Conservation (phyloP, 2,329 filamentous ascomycete genomes). For the Ceratocystis smalleyi region DNA sequence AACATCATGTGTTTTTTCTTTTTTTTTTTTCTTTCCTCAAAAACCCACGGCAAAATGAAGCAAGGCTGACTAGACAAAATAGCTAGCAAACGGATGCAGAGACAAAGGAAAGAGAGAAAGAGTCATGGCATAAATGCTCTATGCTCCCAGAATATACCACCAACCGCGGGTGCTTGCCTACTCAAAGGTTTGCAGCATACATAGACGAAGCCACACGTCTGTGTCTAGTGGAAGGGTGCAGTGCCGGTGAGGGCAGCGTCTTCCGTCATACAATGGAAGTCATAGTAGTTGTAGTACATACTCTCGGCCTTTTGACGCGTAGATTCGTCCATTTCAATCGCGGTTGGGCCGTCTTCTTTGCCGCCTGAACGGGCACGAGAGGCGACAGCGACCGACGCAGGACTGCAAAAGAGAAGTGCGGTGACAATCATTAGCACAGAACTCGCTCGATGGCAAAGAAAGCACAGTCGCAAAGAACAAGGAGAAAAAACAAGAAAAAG, state of each 20-base stretch:
- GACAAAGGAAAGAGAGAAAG: conserved; percentile 5
- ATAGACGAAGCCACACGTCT: neutral
- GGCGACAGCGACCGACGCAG: conserved; percentile 31
- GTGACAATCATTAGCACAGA: conserved; percentile 8
- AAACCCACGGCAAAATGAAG: conserved; percentile 2
- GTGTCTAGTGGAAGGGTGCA: conserved; percentile 34
- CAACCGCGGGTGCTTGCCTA: neutral
- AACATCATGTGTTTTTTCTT: neutral
- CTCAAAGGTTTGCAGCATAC: neutral
- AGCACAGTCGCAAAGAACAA: neutral
- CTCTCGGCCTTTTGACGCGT: conserved; percentile 37
- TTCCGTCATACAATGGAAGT: conserved; percentile 32
- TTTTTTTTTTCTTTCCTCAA: neutral
- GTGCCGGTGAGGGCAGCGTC: conserved; percentile 34
- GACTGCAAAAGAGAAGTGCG: conserved; percentile 24
- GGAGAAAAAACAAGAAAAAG: too few relatives aligned
- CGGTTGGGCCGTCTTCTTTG: conserved; percentile 33
- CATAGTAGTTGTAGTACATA: conserved; percentile 36
- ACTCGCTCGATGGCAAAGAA: neutral
- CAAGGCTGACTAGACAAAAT: neutral
- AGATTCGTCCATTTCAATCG: conserved; percentile 35
- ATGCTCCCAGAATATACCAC: neutral
- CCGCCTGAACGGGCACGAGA: conserved; percentile 25
- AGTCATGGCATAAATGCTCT: neutral
- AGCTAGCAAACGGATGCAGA: conserved; percentile 9